Evolutionary conservation across 2,329 filamentous ascomycete genomes (phyloP).

Genomic region (Daldinia sp.): DNA sequence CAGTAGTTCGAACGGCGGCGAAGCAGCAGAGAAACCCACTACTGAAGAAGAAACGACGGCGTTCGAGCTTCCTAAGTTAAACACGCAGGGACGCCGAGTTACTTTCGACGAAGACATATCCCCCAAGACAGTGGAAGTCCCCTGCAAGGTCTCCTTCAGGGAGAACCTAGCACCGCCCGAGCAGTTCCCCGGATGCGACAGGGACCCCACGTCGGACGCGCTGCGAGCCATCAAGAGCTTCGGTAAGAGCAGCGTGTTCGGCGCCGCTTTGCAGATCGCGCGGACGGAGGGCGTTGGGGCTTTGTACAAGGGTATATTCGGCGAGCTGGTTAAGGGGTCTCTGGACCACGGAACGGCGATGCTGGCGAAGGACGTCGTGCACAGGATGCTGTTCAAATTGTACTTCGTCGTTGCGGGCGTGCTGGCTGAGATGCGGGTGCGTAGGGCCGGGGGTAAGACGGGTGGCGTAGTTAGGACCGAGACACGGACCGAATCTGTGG

Average conservation of each 20-base stretch:
- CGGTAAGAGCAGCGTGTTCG: slow-evolving; percentile 68
- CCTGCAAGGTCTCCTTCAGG: neutral
- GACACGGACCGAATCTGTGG: neutral
- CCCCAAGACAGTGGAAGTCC: slow-evolving; percentile 3
- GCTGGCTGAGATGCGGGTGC: slow-evolving; percentile 45
- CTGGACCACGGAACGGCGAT: slow-evolving; percentile 89
- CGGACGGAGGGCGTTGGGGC: slow-evolving; percentile 74
- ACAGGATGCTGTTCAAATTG: slow-evolving; percentile 75
- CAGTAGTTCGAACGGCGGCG: slow-evolving; percentile 20
- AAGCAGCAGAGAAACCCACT: slow-evolving; percentile 2
- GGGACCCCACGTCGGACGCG: slow-evolving; percentile 48
- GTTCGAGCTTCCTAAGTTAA: neutral
- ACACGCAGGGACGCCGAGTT: neutral
- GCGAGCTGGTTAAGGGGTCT: slow-evolving; percentile 85
- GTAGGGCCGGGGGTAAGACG: slow-evolving; percentile 11
- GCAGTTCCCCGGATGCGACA: slow-evolving; percentile 39
- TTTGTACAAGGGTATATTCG: slow-evolving; percentile 80
- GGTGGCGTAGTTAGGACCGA: neutral
- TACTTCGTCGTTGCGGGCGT: slow-evolving; percentile 75
- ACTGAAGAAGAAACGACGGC: neutral
- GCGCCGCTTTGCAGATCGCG: slow-evolving; percentile 68
- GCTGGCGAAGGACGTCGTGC: slow-evolving; percentile 83
- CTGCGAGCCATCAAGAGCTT: slow-evolving; percentile 47
- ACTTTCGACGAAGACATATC: slow-evolving; percentile 4
- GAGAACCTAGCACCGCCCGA: slow-evolving; percentile 30